Conservation (phyloP, 805 yeast genomes). For the Wickerhamiella kurtzmanii region DNA sequence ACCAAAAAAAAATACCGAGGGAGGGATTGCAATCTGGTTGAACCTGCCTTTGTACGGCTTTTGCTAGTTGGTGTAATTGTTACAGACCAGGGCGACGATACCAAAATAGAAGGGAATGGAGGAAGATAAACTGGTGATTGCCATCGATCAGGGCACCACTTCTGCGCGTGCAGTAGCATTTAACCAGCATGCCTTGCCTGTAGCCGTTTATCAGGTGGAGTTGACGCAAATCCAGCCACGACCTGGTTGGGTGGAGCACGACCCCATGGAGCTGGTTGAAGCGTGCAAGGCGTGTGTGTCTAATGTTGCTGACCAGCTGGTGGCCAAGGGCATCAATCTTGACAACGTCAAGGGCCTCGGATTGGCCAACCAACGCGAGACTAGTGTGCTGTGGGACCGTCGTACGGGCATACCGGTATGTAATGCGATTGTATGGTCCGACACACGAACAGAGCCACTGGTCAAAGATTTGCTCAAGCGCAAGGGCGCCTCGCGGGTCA, state of each 20-base stretch:
- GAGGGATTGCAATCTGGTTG: background rate
- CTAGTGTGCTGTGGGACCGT: constrained; percentile 73
- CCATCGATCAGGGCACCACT: constrained; percentile 83
- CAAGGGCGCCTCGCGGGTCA: constrained; percentile 43
- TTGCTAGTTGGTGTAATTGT: no score
- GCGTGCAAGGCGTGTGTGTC: constrained; percentile 65
- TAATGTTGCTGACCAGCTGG: constrained; percentile 25
- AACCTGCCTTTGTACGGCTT: no score
- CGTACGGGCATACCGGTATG: constrained; percentile 69
- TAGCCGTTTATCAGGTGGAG: constrained; percentile 83
- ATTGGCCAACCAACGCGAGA: constrained; percentile 91
- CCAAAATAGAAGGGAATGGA: no score
- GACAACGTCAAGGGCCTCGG: constrained; percentile 59
- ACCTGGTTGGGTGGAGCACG: constrained; percentile 77
- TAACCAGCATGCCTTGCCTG: constrained; percentile 55
- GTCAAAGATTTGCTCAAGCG: constrained; percentile 48
- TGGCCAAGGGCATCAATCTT: constrained; percentile 21
- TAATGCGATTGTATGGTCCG: constrained; percentile 94
- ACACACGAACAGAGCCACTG: constrained; percentile 67
- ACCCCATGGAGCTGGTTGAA: constrained; percentile 68
- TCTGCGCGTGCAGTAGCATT: constrained; percentile 81
- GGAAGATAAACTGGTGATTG: constrained; percentile 20
- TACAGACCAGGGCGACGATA: background rate
- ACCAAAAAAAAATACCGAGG: background rate
- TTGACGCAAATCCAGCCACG: constrained; percentile 38